These are phyloP conservation scores for Scedosporium boydii DNA, from an alignment of 2,329 filamentous ascomycete genomes.

Conservation along the genomic window DNA sequence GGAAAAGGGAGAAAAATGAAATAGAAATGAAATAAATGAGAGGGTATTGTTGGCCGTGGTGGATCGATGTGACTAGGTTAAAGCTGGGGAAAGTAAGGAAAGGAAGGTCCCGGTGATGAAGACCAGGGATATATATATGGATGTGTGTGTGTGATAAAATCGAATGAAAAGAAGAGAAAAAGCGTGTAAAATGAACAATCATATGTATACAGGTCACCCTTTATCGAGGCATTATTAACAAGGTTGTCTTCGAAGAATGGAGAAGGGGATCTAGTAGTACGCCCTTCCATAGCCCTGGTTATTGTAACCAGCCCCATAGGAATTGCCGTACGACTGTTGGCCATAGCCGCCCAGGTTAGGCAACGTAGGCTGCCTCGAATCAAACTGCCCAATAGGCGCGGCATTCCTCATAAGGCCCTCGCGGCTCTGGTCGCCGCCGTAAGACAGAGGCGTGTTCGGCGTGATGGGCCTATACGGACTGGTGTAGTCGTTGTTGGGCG, in stretches of 20 bases:
- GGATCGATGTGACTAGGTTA: neutral
- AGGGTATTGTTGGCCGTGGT: neutral
- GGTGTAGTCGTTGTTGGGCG: neutral
- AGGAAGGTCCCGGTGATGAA: neutral
- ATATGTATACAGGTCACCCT: neutral
- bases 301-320: neutral
- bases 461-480: constrained; percentile 22
- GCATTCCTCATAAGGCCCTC: constrained; percentile 25
- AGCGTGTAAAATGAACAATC: neutral
- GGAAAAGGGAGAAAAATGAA: too few relatives aligned
- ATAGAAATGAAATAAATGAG: neutral
- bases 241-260: neutral
- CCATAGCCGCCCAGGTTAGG: constrained; percentile 13
- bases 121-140: neutral
- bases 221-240: too few relatives aligned
- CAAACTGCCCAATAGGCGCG: constrained; percentile 20
- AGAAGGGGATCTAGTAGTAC: neutral
- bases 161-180: neutral
- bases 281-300: neutral
- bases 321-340: neutral
- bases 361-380: constrained; percentile 23
- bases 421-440: constrained; percentile 17
- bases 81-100: neutral
- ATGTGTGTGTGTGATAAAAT: neutral
- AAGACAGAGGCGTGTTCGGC: constrained; percentile 14